Conservation (phyloP, 2,329 filamentous ascomycete species). For the Exophiala sideris region DNA sequence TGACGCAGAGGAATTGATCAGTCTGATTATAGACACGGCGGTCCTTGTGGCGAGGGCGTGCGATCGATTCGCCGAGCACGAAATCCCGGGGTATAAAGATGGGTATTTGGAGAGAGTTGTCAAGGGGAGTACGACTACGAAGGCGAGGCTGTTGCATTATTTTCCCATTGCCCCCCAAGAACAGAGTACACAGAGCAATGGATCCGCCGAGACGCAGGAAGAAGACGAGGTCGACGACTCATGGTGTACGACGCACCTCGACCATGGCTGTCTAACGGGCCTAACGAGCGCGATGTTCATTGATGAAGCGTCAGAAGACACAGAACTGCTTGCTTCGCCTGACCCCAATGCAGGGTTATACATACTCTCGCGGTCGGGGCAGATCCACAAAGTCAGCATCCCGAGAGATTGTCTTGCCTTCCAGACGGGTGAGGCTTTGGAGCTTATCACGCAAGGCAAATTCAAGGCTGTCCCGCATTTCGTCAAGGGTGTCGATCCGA, state of each 20-base stretch:
- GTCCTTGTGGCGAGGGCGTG: constrained; percentile 86
- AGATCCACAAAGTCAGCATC: constrained; percentile 87
- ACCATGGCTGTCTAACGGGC: constrained; percentile 91
- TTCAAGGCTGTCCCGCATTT: constrained; percentile 97
- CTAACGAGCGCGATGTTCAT: constrained; percentile 96
- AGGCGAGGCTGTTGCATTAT: constrained; percentile 89
- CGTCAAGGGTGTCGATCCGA: constrained; percentile 70
- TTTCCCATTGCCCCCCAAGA: constrained; percentile 55
- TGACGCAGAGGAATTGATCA: constrained; percentile 72
- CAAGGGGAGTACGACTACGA: constrained; percentile 78
- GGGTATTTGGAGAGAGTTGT: constrained; percentile 88
- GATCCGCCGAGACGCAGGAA: not conserved
- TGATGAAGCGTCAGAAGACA: constrained; percentile 57
- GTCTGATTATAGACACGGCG: constrained; percentile 82
- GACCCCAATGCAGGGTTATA: constrained; percentile 88
- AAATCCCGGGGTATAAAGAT: constrained; percentile 70
- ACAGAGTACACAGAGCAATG: not conserved
- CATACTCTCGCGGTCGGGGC: constrained; percentile 79
- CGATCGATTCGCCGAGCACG: constrained; percentile 75
- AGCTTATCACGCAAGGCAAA: constrained; percentile 83
- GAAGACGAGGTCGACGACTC: constrained; percentile 62
- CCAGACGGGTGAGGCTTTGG: constrained; percentile 88
- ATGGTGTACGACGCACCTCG: constrained; percentile 78
- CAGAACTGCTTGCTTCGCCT: constrained; percentile 70
- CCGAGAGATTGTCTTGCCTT: constrained; percentile 90